A percentile compares a stretch with the other conserved stretches of the same genome.
Evolutionary conservation across 2,329 filamentous ascomycete species (phyloP).

Genomic region (Drechslerella coelobrocha): DNA sequence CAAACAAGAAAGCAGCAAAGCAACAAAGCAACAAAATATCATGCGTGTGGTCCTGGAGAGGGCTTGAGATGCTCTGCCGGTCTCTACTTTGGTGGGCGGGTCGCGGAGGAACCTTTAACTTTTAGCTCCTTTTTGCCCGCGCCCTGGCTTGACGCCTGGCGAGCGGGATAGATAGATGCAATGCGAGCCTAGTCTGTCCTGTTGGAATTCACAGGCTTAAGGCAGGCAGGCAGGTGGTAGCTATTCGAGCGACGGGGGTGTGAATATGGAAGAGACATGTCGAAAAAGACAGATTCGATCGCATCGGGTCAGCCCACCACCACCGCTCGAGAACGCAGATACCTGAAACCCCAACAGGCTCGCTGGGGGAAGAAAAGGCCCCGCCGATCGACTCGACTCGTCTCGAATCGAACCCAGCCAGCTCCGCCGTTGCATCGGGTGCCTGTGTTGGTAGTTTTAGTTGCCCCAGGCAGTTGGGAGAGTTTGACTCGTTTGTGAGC

Average conservation of each 20-base stretch:
- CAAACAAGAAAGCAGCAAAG: too few relatives aligned
- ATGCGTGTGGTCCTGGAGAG: too few relatives aligned
- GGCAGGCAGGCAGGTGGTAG: not conserved
- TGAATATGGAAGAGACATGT: not conserved
- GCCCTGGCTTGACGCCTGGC: not conserved
- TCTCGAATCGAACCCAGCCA: not conserved
- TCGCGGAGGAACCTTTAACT: not conserved
- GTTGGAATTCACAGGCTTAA: not conserved
- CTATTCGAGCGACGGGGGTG: not conserved
- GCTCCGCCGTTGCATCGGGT: constrained; percentile 1
- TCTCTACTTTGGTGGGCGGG: too few relatives aligned
- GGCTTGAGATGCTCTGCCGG: not conserved
- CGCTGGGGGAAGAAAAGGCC: not conserved
- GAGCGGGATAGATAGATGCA: not conserved
- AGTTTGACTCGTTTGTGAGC: not conserved
- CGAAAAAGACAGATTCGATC: not conserved
- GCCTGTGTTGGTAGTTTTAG: not conserved
- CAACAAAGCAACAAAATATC: too few relatives aligned
- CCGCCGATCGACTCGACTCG: not conserved
- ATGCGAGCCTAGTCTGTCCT: not conserved
- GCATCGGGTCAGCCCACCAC: not conserved
- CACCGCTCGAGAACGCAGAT: not conserved
- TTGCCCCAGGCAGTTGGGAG: constrained; percentile 3
- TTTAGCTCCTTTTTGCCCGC: not conserved
- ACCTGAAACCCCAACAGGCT: not conserved